Evolutionary conservation across 192 early-diverging fungal species (phyloP), one percentile per base, ranked within the genome.

Genomic region (Coemansia sp.): DNA sequence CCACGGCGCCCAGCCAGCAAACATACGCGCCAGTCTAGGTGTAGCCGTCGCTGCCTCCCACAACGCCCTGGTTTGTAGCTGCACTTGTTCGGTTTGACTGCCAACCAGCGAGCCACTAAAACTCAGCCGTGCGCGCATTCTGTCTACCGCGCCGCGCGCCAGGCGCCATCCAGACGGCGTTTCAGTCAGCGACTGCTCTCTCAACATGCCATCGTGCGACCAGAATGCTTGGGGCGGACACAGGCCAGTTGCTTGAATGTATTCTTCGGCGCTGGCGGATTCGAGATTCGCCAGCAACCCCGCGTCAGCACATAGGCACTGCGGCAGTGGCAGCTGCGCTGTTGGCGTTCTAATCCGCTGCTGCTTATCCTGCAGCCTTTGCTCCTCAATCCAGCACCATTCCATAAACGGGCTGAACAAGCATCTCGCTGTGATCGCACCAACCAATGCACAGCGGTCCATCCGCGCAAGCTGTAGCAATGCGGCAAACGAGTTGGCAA

Each of bases 1-100:
- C 69, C 69, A 72, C 2, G 69, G 31, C 12, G 62, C 69, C 69
- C 69, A 72, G 15, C 69, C 69, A 21, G 55, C 58, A 42, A 54
- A 72, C 69, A 65, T 72, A 31, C 27, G 55, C 9, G 62, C 36
- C 15, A 72, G 43, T 2, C 43, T 42, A 4, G 57, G 50, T n/a
- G 49, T 61, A 4, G 31, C 52, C 1, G 58, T 54, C 11, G 69
- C 57, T 2, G 58, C 62, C 2, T 53, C 36, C 69, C 69, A 72
- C 7, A 64, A 21, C n/a, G 44, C 34, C 10, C 36, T 17, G 2
- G 55, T 46, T 47, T 72, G 69, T 19, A 58, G 32, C 8, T 29
- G 47, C 9, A 57, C 62, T 19, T 56, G 17, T 6, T 23, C 36
- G 8, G 50, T 36, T 12, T 47, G 31, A 17, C 39, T 43, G 25